phyloP scores from a whole-genome alignment of 768 basidiomycete species.

The Boletales sp. region DNA sequence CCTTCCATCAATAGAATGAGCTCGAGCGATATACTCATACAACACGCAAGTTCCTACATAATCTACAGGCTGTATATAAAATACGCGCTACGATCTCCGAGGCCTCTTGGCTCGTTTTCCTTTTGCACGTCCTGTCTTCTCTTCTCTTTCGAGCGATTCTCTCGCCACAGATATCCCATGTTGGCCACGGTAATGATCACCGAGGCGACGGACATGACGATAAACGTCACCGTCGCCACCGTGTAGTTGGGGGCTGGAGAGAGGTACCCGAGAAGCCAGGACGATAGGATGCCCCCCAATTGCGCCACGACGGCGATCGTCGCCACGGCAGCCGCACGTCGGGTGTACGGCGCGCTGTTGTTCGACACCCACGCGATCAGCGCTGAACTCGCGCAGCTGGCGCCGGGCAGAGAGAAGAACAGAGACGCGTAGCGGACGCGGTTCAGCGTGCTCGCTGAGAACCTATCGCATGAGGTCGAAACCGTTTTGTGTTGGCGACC shows the following conservation, averaged over 20 bases:
- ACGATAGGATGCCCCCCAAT: conserved; percentile 56
- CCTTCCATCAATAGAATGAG: no score
- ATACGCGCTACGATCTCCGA: conserved; percentile 55
- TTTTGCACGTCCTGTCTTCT: conserved; percentile 31
- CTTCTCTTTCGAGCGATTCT: conserved; percentile 45
- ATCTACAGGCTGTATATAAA: conserved; percentile 47
- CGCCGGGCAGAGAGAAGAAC: conserved; percentile 52
- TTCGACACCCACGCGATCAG: conserved; percentile 59
- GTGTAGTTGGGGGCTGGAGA: conserved; percentile 50
- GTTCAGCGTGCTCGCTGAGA: conserved; percentile 26
- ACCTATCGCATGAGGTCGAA: not conserved
- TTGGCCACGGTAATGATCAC: conserved; percentile 36
- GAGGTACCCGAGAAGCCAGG: conserved; percentile 54
- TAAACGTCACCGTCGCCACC: conserved; percentile 38
- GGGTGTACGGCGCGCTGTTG: conserved; percentile 53
- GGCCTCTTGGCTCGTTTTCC: conserved; percentile 36
- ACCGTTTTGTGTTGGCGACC: not conserved
- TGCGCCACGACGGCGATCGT: conserved; percentile 53
- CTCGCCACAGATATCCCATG: conserved; percentile 35
- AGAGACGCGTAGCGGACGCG: conserved; percentile 52
- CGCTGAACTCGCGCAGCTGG: no score
- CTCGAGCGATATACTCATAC: no score
- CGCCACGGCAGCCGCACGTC: conserved; percentile 57
- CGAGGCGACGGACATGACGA: conserved; percentile 39
- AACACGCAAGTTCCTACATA: no score